A percentile compares a stretch with the other conserved stretches of the same genome.
These are phyloP conservation scores for Fusarium begoniae DNA, from an alignment of 2,329 filamentous ascomycete species.

Conservation along the genomic window DNA sequence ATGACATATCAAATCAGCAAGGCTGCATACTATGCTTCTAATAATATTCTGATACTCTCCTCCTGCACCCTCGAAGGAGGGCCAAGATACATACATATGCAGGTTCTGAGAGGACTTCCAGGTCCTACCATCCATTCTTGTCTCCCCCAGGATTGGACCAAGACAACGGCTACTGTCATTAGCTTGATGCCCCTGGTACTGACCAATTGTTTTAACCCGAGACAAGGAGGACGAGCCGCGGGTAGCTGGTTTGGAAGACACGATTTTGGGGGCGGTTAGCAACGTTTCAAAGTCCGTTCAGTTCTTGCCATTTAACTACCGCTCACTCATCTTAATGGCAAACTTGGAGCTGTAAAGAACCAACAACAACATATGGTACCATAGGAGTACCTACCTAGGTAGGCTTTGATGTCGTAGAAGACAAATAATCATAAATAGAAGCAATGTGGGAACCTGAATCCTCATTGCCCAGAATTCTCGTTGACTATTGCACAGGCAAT, in stretches of 20 bases:
- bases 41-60: conserved; percentile 14
- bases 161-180: background rate
- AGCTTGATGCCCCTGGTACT: conserved; percentile 5
- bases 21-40: background rate
- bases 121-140: conserved; percentile 13
- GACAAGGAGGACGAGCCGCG: conserved; percentile 30
- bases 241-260: background rate
- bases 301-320: conserved; percentile 21
- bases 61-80: background rate
- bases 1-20: background rate
- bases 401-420: conserved; percentile 3
- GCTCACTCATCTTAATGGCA: conserved; percentile 18
- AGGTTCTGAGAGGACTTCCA: background rate
- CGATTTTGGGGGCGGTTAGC: background rate
- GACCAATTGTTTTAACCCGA: conserved; percentile 23
- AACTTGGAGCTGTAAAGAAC: background rate
- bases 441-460: conserved; percentile 21
- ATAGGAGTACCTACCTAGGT: background rate
- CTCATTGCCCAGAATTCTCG: background rate
- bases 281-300: conserved; percentile 18
- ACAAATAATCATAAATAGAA: background rate
- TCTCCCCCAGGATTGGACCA: conserved; percentile 17
- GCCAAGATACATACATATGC: background rate
- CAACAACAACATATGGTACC: background rate
- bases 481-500: conserved; percentile 11